A percentile compares a stretch with the other conserved stretches of the same genome.
Conservation (phyloP, 352 stramenopile genomes). For the Pythium phragmiticola region DNA sequence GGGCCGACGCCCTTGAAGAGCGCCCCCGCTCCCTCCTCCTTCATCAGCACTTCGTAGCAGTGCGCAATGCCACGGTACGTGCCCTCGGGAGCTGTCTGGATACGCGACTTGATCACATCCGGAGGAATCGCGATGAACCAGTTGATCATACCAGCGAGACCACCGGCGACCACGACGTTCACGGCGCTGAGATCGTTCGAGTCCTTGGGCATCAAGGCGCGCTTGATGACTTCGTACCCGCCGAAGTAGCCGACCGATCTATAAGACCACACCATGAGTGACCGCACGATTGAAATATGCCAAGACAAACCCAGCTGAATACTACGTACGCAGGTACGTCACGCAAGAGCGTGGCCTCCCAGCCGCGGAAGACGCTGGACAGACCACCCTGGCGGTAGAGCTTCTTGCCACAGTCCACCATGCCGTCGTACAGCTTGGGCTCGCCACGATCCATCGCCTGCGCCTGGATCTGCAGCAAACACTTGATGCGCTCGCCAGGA, state of each 20-base stretch:
- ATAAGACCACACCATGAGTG: not conserved
- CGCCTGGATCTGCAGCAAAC: conserved; percentile 92
- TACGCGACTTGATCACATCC: conserved; percentile 97
- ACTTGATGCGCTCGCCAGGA: conserved; percentile 97
- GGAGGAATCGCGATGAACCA: conserved; percentile 94
- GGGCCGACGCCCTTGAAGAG: conserved; percentile 95
- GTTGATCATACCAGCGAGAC: conserved; percentile 93
- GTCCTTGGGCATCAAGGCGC: conserved; percentile 72
- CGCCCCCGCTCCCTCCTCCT: conserved; percentile 90
- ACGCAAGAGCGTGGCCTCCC: conserved; percentile 92
- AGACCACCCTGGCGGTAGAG: conserved; percentile 92
- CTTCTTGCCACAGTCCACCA: conserved; percentile 94
- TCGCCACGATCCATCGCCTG: conserved; percentile 76
- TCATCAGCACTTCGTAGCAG: conserved; percentile 93
- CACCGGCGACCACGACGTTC: conserved; percentile 92
- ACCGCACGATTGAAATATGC: not conserved
- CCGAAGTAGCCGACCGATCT: conserved; percentile 95
- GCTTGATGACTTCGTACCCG: conserved; percentile 93
- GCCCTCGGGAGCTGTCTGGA: conserved; percentile 94
- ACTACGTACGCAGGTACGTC: conserved; percentile 88
- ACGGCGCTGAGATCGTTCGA: conserved; percentile 85
- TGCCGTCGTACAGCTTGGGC: conserved; percentile 91
- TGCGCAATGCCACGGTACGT: conserved; percentile 92
- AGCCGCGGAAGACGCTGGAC: conserved; percentile 93
- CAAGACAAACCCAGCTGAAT: not conserved